phyloP scores from a whole-genome alignment of 768 basidiomycete genomes.

The Termitomyces sp. region DNA sequence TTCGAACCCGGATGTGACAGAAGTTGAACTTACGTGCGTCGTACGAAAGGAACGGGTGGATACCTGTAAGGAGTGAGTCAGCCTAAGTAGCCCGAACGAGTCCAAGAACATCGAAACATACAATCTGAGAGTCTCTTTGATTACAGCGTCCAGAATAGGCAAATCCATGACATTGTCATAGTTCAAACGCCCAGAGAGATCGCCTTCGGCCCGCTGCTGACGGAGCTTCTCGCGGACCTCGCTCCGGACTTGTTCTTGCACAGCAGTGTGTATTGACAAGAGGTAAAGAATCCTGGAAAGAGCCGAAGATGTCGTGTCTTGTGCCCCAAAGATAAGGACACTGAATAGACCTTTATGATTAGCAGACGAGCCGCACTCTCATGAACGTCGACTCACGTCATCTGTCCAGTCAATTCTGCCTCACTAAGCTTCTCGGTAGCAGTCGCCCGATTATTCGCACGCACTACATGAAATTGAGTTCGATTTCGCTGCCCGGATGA shows the following conservation, averaged over 20 bases:
- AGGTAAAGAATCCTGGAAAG: conserved; percentile 39
- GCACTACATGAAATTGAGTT: conserved; percentile 21
- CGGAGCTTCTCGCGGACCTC: conserved; percentile 30
- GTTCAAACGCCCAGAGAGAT: conserved; percentile 18
- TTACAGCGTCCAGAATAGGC: conserved; percentile 41
- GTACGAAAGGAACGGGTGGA: conserved; percentile 44
- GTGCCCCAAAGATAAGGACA: conserved; percentile 47
- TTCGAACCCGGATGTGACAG: background rate
- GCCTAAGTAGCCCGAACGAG: background rate
- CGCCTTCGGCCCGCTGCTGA: conserved; percentile 11
- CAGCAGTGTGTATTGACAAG: conserved; percentile 32
- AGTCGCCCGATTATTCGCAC: conserved; percentile 33
- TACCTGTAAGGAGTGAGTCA: conserved; percentile 24
- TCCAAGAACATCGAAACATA: conserved; percentile 16
- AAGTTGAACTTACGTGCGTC: conserved; percentile 33
- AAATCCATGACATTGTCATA: conserved; percentile 35
- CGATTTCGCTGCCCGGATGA: background rate
- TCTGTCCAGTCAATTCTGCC: conserved; percentile 43
- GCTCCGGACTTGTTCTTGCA: conserved; percentile 34
- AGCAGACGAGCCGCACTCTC: background rate
- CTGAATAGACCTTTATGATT: conserved; percentile 18
- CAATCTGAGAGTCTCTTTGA: conserved; percentile 46
- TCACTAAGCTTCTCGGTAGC: conserved; percentile 36
- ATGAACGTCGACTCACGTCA: conserved; percentile 34
- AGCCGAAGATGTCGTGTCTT: conserved; percentile 46